phyloP scores from a whole-genome alignment of 2,329 filamentous ascomycete species.

The Gaeumannomyces tritici region DNA sequence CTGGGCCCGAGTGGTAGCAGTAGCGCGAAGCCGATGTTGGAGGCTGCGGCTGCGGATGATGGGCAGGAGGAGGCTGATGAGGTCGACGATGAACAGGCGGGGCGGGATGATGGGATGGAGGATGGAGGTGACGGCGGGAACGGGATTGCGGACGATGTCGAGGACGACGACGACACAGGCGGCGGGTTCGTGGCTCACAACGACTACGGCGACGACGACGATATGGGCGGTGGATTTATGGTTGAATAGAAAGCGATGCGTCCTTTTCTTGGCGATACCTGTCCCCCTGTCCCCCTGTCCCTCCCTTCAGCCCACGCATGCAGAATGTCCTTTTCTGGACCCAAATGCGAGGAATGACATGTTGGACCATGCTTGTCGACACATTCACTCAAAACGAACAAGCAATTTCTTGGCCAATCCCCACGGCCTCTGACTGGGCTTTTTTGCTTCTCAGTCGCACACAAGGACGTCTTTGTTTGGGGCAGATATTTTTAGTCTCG shows the following conservation, averaged over 20 bases:
- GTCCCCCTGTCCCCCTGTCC: no score
- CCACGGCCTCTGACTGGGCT: neutral
- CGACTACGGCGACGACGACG: slow-evolving; percentile 17
- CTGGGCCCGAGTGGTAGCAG: slow-evolving; percentile 7
- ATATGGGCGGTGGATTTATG: slow-evolving; percentile 14
- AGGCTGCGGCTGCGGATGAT: slow-evolving; percentile 13
- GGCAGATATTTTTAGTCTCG: neutral
- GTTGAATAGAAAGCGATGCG: slow-evolving; percentile 3
- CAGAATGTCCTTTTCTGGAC: neutral
- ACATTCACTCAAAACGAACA: neutral
- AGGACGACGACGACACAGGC: slow-evolving; percentile 7
- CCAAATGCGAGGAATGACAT: neutral
- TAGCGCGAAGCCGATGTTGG: slow-evolving; percentile 26
- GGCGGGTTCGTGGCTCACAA: slow-evolving; percentile 8
- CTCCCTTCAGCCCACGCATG: neutral
- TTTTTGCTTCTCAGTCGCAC: neutral
- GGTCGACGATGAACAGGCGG: slow-evolving; percentile 1
- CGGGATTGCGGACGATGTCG: slow-evolving; percentile 15
- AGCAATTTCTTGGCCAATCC: neutral
- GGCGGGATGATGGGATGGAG: slow-evolving; percentile 11
- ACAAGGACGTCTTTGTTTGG: neutral
- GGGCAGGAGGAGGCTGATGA: neutral
- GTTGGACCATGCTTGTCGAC: no score
- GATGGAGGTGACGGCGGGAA: slow-evolving; percentile 15
- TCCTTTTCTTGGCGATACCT: neutral